Conservation (phyloP, 2,329 filamentous ascomycete species). For the Dactylellina cionopaga region DNA sequence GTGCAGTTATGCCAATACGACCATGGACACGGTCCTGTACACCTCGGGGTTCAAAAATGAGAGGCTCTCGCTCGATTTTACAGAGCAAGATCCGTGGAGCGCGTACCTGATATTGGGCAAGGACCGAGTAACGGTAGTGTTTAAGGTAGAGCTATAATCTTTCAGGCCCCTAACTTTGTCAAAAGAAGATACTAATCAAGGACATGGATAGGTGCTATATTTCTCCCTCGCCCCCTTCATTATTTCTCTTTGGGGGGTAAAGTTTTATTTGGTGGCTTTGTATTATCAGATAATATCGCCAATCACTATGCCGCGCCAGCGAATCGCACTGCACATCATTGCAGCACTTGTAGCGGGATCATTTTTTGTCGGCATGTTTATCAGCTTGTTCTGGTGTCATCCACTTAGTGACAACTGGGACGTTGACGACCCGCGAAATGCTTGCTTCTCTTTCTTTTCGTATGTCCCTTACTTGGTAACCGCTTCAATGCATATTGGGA, state of each 20-base stretch:
- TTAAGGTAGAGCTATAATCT: background rate
- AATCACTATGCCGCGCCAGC: slow-evolving; percentile 25
- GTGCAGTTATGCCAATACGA: background rate
- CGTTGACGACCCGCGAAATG: slow-evolving; percentile 9
- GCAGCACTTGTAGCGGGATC: slow-evolving; percentile 1
- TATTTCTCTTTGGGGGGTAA: slow-evolving; percentile 26
- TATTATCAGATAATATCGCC: slow-evolving; percentile 27
- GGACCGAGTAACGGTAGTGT: background rate
- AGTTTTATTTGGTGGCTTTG: slow-evolving; percentile 24
- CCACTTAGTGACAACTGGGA: slow-evolving; percentile 39
- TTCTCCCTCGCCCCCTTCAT: slow-evolving; percentile 6
- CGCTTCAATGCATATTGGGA: slow-evolving; percentile 1
- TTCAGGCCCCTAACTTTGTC: too few relatives aligned
- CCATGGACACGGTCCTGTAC: slow-evolving; percentile 19
- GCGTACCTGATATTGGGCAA: slow-evolving; percentile 4
- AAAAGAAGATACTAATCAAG: background rate
- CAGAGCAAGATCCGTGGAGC: slow-evolving; percentile 8
- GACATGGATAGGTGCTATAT: slow-evolving; percentile 14
- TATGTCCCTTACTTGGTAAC: slow-evolving; percentile 5
- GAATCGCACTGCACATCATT: slow-evolving; percentile 34
- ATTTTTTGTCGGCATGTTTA: background rate
- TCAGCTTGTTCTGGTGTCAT: slow-evolving; percentile 37
- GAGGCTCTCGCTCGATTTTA: slow-evolving; percentile 13
- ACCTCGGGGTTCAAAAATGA: slow-evolving; percentile 17
- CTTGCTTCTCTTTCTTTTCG: slow-evolving; percentile 12